phyloP scores from a whole-genome alignment of 2,329 filamentous ascomycete species.

The Pyricularia grisea region DNA sequence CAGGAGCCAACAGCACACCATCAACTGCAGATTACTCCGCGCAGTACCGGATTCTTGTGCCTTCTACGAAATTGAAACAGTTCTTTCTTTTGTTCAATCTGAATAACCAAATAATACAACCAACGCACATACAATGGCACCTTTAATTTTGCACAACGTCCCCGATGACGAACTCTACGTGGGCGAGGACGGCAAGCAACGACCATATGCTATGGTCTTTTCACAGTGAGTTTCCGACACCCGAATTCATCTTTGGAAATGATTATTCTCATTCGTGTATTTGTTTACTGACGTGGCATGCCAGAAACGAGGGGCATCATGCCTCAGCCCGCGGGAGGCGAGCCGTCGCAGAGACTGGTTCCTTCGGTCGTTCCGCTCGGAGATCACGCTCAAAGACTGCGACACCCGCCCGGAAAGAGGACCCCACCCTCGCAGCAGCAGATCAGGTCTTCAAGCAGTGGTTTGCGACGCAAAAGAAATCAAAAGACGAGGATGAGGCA shows the following conservation, averaged over 20 bases:
- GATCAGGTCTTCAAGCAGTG: conserved; percentile 54
- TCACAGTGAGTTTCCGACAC: conserved; percentile 38
- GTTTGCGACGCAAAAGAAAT: conserved; percentile 33
- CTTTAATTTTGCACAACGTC: conserved; percentile 59
- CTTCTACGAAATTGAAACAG: not conserved
- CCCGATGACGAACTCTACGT: conserved; percentile 59
- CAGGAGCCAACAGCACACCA: not conserved
- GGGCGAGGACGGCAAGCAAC: conserved; percentile 54
- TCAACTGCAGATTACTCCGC: not conserved
- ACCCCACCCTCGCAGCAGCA: conserved; percentile 51
- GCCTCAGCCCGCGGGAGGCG: conserved; percentile 39
- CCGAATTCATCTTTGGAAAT: not conserved
- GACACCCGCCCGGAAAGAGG: conserved; percentile 48
- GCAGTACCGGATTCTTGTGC: not conserved
- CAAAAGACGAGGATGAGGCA: conserved; percentile 16
- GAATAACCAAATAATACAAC: not conserved
- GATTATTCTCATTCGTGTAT: not conserved
- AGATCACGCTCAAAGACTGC: conserved; percentile 53
- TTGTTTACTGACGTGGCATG: conserved; percentile 9
- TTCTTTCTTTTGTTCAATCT: not conserved
- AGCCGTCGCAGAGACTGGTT: conserved; percentile 49
- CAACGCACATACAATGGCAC: conserved; percentile 36
- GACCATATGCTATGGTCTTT: conserved; percentile 59
- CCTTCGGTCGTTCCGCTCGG: conserved; percentile 58
- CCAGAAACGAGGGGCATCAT: conserved; percentile 43